Base-by-base conservation (phyloP, 129 eudicot species). In the Smallanthus sonchifolius region DNA sequence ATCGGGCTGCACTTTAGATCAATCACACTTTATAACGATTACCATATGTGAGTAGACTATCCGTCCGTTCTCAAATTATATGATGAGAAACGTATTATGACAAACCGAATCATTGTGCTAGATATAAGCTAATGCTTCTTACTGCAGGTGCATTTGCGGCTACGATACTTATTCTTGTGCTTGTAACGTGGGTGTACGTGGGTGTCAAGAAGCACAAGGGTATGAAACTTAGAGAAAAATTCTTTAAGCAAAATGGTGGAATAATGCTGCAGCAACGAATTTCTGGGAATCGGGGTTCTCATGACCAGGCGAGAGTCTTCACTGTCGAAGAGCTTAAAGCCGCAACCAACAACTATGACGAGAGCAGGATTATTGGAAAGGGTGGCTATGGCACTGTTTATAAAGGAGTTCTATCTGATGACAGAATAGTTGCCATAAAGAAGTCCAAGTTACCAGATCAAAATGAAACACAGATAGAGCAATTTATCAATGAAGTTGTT, bases 301-400 rank as follows among this genome's bases (percentile, higher is more conserved):
- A 73, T 7, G 80, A 81, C 10, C 72, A 80, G 0, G 73, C 73
- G 7, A 84, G 72, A 71, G 79, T 77, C 7, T 87, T 82, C 55
- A 81, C 87, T 0, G 65, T 74, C 9, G 74, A 84, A 55, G 87
- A 87, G 59, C 72, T 87, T 4, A 65, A 80, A 28, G 59, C 54
- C 24, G 92, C 92, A 68, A 87, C 89, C 60, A 77, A 87, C 63
- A 87, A 82, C 69, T 84, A 73, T 13, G 54, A 82, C 1, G 74
- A 83, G 7, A 77, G 70, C 32, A 72, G 76, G 36, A 80, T 87
- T 16, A 56, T 87, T 10, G 92, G 92, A 1, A 57, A 48, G 28
- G 92, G 92, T 16, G 92, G 92, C 15, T 84, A 78, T 69, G 88
- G 85, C 4, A 68, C 72, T 2, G 87, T 84, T 13, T 84, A 80